Percentiles rank a stretch among this genome's conserved stretches.
These are phyloP conservation scores for Quercus agrifolia DNA, from an alignment of 306 rosid genomes.

Conservation along the genomic window DNA sequence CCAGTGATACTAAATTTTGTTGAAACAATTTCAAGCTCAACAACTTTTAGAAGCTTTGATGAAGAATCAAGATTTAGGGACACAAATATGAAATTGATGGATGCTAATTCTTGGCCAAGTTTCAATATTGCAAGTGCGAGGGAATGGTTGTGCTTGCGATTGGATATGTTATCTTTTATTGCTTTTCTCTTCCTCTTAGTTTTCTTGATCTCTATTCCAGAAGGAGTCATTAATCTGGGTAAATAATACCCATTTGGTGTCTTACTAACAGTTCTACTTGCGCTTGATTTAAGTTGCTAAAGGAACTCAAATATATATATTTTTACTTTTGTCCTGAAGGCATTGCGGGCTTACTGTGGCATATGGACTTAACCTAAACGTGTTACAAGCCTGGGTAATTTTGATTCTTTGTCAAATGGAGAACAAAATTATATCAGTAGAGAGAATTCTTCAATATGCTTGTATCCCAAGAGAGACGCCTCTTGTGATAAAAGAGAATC, in stretches of 20 bases:
- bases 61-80: slow-evolving; percentile 57
- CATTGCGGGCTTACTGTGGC: slow-evolving; percentile 69
- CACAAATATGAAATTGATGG: slow-evolving; percentile 51
- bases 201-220: slow-evolving; percentile 60
- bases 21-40: slow-evolving; percentile 68
- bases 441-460: slow-evolving; percentile 63
- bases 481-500: slow-evolving; percentile 42
- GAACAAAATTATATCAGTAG: slow-evolving; percentile 65
- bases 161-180: slow-evolving; percentile 53
- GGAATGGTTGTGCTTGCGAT: slow-evolving; percentile 65
- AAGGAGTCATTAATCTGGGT: slow-evolving; percentile 60
- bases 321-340: slow-evolving; percentile 30
- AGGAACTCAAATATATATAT: background rate
- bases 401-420: slow-evolving; percentile 54
- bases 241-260: background rate
- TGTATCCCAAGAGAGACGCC: slow-evolving; percentile 61
- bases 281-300: background rate
- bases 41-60: slow-evolving; percentile 62
- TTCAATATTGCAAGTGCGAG: slow-evolving; percentile 49
- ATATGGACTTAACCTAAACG: slow-evolving; percentile 62
- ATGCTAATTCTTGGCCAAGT: slow-evolving; percentile 54
- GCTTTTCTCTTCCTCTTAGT: slow-evolving; percentile 54
- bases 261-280: background rate
- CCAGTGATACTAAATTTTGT: slow-evolving; percentile 70
- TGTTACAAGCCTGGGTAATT: slow-evolving; percentile 42